Evolutionary conservation across 2,329 filamentous ascomycete species (phyloP), one percentile per base, ranked within the genome.

Genomic region (Trichoderma atroviride): DNA sequence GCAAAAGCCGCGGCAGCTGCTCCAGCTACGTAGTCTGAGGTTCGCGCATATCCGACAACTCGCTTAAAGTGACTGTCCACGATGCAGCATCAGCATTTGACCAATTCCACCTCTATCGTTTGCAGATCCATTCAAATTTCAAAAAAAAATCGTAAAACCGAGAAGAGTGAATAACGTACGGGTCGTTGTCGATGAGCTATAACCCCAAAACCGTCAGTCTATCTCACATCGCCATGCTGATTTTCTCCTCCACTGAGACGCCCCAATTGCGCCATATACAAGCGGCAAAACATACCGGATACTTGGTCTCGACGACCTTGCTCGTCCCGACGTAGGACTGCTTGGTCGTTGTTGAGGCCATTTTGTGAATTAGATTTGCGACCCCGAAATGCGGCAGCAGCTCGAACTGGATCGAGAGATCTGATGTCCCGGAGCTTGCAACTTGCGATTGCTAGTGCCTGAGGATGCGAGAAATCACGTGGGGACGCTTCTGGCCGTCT

Each of bases 161-260:
- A 29, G 52, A 35, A 37, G 29, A 24, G 19, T 4, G 14, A 50
- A 16, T 40, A 57, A 80, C 80, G 69, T 94, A 97, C 94, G 96
- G 96, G 83, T 99, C 96, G 85, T 93, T 96, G 86, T 99, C 96
- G 83, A 99, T 98, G 84, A 98, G 92, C 96, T 99, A 83, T 2
- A 74, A 78, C 70, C 70, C 57, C 33, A 35, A 35, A 50, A 58
- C 19, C 40, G 69, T 76, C 73, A 60, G 69, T 76, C 73, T 72
- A 43, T 10, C 6, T n/a, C 40, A 43, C 2, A n/a, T 43, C 40
- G 74, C 52, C 47, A 55, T 53, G 13, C 5, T 14, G 2, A 33
- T 35, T 43, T 43, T 43, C 53, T 50, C 24, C 1, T 43, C 55
- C 69, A 68, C 50, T 63, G 69, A 35, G 29, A 69, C 71, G 67